phyloP scores from a whole-genome alignment of 2,329 filamentous ascomycete genomes.

The Pseudogymnoascus sp. region DNA sequence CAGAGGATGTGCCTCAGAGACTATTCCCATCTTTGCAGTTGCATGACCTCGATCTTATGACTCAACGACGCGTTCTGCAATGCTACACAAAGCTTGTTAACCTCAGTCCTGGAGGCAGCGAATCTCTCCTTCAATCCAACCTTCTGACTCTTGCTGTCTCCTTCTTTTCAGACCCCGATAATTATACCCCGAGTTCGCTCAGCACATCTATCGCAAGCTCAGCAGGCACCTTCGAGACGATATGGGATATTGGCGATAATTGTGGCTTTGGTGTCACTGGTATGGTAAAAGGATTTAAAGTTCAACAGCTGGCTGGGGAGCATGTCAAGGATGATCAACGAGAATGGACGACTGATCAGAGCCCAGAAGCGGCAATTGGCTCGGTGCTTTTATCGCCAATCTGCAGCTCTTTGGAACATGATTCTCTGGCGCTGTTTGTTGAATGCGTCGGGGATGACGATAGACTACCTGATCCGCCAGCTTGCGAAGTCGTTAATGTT shows the following conservation, averaged over 20 bases:
- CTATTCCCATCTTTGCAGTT: constrained; percentile 80
- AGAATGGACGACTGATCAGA: constrained; percentile 47
- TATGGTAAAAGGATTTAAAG: constrained; percentile 68
- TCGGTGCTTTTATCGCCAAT: constrained; percentile 60
- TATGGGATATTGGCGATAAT: constrained; percentile 95
- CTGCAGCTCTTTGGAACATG: constrained; percentile 79
- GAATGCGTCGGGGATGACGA: constrained; percentile 37
- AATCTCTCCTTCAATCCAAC: constrained; percentile 84
- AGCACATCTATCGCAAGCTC: constrained; percentile 89
- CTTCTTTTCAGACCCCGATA: constrained; percentile 87
- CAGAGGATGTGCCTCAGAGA: constrained; percentile 78
- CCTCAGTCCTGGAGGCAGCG: constrained; percentile 77
- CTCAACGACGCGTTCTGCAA: constrained; percentile 84
- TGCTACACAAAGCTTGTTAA: constrained; percentile 91
- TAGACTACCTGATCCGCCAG: constrained; percentile 65
- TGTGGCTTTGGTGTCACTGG: constrained; percentile 90
- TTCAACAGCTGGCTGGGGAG: constrained; percentile 64
- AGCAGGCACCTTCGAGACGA: constrained; percentile 79
- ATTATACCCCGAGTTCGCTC: constrained; percentile 74
- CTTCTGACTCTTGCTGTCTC: constrained; percentile 82
- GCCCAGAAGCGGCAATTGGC: constrained; percentile 60
- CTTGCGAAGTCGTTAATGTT: constrained; percentile 89
- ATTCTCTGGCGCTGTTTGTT: constrained; percentile 74
- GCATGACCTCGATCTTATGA: constrained; percentile 86
- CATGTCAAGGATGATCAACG: constrained; percentile 46